Conservation (phyloP, 2,329 filamentous ascomycete genomes). For the Amesomyces nigricolor region DNA sequence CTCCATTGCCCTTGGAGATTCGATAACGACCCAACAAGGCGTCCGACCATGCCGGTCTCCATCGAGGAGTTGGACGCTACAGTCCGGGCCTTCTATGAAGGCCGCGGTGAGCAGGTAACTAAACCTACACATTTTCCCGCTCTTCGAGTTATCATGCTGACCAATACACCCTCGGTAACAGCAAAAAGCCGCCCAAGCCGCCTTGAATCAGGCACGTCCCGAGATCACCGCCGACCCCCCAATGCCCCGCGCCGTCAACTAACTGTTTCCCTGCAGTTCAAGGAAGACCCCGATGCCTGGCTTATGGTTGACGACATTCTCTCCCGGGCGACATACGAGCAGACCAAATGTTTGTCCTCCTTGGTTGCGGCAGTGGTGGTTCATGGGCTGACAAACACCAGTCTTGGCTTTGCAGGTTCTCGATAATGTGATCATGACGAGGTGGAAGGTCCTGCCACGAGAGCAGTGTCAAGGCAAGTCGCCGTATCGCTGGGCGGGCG, state of each 20-base stretch:
- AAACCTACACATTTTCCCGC: constrained; percentile 3
- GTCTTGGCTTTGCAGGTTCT: constrained; percentile 93
- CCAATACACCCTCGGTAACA: constrained; percentile 41
- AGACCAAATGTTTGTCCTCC: constrained; percentile 80
- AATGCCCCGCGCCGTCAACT: constrained; percentile 18
- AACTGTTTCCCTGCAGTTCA: constrained; percentile 61
- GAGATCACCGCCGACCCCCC: background rate
- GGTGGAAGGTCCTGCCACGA: constrained; percentile 95
- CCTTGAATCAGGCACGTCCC: constrained; percentile 76
- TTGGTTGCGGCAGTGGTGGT: background rate
- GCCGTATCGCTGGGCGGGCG: background rate
- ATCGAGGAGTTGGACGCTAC: constrained; percentile 95
- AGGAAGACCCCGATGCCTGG: constrained; percentile 98
- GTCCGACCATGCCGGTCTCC: constrained; percentile 57
- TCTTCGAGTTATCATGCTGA: constrained; percentile 32
- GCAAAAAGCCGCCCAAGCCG: constrained; percentile 95
- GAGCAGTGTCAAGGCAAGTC: constrained; percentile 84
- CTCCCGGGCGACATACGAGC: constrained; percentile 83
- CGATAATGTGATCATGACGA: constrained; percentile 96
- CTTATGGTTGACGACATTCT: constrained; percentile 95
- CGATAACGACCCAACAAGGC: constrained; percentile 10
- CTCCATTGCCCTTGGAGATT: background rate
- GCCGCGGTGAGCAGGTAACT: constrained; percentile 83
- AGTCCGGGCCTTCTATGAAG: constrained; percentile 96
- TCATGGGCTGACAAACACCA: constrained; percentile 36